phyloP scores from a whole-genome alignment of 768 basidiomycete genomes.

The Rhodotorula taiwanensis region DNA sequence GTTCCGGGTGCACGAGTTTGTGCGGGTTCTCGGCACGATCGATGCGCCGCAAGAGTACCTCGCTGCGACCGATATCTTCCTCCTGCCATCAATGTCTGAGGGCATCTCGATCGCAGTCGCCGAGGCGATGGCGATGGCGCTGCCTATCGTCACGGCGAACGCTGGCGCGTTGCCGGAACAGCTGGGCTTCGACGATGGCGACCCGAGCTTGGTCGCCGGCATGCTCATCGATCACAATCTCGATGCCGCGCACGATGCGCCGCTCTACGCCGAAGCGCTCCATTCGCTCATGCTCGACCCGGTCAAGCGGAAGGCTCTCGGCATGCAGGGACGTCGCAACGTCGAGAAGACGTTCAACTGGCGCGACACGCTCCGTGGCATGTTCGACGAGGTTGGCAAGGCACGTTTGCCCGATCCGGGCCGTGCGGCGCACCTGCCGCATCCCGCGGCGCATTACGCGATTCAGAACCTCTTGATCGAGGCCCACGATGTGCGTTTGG shows the following conservation, averaged over 20 bases:
- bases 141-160: constrained; percentile 23
- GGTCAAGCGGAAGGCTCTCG: not conserved
- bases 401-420: constrained; percentile 6
- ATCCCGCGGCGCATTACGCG: constrained; percentile 25
- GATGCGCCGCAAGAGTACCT: not conserved
- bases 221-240: constrained; percentile 15
- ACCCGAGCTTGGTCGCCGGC: constrained; percentile 4
- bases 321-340: constrained; percentile 16
- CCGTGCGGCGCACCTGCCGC: constrained; percentile 12
- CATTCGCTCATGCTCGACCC: constrained; percentile 12
- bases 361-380: constrained; percentile 19
- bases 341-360: constrained; percentile 28
- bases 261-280: constrained; percentile 21
- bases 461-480: constrained; percentile 26
- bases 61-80: constrained; percentile 30
- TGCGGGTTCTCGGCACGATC: constrained; percentile 18
- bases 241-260: constrained; percentile 16
- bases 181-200: constrained; percentile 7
- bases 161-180: constrained; percentile 21
- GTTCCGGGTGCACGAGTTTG: constrained; percentile 11
- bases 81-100: constrained; percentile 33
- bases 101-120: constrained; percentile 36
- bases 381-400: constrained; percentile 18
- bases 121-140: constrained; percentile 37
- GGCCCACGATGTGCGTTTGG: constrained; percentile 9